Percentiles rank a stretch among this genome's conserved stretches.
These are phyloP conservation scores for Metschnikowia kofuensis DNA, from an alignment of 805 yeast genomes.

Conservation along the genomic window DNA sequence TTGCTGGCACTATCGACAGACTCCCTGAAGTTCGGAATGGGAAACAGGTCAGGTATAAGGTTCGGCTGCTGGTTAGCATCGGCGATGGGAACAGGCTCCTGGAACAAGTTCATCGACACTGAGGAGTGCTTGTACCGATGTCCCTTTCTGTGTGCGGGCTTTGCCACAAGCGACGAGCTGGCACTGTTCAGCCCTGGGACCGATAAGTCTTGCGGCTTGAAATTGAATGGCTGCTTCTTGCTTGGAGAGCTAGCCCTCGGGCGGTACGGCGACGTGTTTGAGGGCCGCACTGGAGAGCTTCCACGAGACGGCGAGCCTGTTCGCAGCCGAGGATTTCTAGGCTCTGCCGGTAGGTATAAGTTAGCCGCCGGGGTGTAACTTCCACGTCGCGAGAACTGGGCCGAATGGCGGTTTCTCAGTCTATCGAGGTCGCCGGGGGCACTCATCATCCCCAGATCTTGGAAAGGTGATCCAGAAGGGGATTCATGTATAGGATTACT, in stretches of 20 bases:
- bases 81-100: conserved; percentile 68
- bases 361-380: conserved; percentile 17
- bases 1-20: conserved; percentile 55
- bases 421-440: conserved; percentile 13
- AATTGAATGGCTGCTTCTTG: conserved; percentile 55
- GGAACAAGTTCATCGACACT: conserved; percentile 92
- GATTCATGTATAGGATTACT: conserved; percentile 30
- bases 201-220: conserved; percentile 49
- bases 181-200: conserved; percentile 15
- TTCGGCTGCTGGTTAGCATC: conserved; percentile 52
- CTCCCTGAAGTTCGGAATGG: conserved; percentile 71
- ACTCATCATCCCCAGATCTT: neutral
- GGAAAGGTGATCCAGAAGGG: conserved; percentile 13
- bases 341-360: conserved; percentile 21
- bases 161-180: conserved; percentile 23
- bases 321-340: conserved; percentile 25
- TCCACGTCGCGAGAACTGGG: conserved; percentile 15
- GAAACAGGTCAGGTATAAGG: conserved; percentile 59
- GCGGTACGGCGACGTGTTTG: conserved; percentile 13
- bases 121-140: conserved; percentile 95
- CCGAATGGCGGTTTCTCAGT: conserved; percentile 22
- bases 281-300: conserved; percentile 26
- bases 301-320: conserved; percentile 26
- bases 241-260: conserved; percentile 14
- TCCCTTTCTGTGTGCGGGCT: conserved; percentile 81